phyloP scores from a whole-genome alignment of 371 early-diverging fungal genomes.

The Actinomucor elegans region DNA sequence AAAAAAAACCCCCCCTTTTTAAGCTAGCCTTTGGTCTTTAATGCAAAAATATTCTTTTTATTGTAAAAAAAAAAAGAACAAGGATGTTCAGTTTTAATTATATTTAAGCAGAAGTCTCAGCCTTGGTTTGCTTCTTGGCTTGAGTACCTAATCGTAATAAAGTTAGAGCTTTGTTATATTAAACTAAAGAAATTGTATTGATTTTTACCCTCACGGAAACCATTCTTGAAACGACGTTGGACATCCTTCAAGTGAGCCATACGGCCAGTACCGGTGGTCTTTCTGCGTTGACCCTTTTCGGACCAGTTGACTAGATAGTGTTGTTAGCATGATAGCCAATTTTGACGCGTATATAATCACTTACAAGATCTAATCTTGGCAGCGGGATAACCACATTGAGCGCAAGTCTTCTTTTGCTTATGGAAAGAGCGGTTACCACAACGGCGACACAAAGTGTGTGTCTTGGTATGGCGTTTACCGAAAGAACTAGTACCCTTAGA shows the following conservation, averaged over 20 bases:
- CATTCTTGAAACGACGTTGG: constrained; percentile 94
- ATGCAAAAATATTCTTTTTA: background rate
- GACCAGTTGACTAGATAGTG: constrained; percentile 82
- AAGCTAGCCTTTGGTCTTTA: too few relatives aligned
- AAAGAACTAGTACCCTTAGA: constrained; percentile 99
- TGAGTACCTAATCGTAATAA: constrained; percentile 21
- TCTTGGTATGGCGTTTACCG: constrained; percentile 99
- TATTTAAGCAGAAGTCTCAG: constrained; percentile 38
- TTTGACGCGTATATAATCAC: constrained; percentile 25
- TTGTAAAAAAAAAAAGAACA: too few relatives aligned
- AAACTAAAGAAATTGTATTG: too few relatives aligned
- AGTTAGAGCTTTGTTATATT: background rate
- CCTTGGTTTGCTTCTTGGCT: constrained; percentile 55
- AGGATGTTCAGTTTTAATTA: background rate
- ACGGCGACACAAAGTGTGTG: constrained; percentile 98
- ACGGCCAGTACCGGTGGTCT: constrained; percentile 99
- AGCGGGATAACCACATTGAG: constrained; percentile 98
- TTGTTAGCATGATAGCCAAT: background rate
- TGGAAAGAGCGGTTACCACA: constrained; percentile 99
- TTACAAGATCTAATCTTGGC: constrained; percentile 96
- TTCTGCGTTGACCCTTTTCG: constrained; percentile 96
- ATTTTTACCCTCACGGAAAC: constrained; percentile 90
- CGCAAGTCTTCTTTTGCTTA: constrained; percentile 99
- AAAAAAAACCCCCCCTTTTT: too few relatives aligned
- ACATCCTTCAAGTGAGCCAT: constrained; percentile 96